phyloP scores from a whole-genome alignment of 768 basidiomycete species.

The Leucocoprinus leucothites region DNA sequence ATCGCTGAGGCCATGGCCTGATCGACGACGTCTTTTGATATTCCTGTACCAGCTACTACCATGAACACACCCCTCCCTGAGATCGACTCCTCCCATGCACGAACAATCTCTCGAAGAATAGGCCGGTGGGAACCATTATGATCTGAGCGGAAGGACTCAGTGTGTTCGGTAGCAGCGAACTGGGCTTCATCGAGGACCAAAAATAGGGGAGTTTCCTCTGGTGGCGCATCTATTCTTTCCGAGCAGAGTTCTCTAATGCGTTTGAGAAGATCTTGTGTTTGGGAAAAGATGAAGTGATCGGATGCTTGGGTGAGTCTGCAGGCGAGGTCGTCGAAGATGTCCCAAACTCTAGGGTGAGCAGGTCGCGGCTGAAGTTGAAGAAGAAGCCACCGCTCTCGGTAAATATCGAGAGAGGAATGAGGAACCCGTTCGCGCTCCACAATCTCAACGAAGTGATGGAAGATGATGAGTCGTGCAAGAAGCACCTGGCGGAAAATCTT shows the following conservation, averaged over 20 bases:
- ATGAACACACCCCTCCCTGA: conserved; percentile 39
- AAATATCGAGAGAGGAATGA: conserved; percentile 12
- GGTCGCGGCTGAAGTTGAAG: conserved; percentile 39
- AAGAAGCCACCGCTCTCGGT: conserved; percentile 36
- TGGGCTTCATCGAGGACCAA: conserved; percentile 47
- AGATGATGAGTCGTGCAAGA: conserved; percentile 38
- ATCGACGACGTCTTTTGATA: conserved; percentile 42
- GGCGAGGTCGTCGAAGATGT: conserved; percentile 38
- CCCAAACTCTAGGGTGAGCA: conserved; percentile 33
- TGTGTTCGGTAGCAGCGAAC: conserved; percentile 37
- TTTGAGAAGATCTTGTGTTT: conserved; percentile 29
- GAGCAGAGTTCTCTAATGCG: conserved; percentile 27
- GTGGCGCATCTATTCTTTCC: background rate
- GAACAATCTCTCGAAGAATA: conserved; percentile 39
- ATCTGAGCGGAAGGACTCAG: conserved; percentile 34
- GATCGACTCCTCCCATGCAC: conserved; percentile 36
- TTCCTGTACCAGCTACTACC: conserved; percentile 43
- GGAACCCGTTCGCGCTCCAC: conserved; percentile 20
- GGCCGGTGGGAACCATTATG: conserved; percentile 32
- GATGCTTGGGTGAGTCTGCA: conserved; percentile 29
- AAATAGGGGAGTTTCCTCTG: conserved; percentile 34
- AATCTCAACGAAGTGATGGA: conserved; percentile 32
- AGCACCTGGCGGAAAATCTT: conserved; percentile 36
- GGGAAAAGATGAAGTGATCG: conserved; percentile 32
- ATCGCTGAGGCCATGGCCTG: conserved; percentile 43